phyloP scores from a whole-genome alignment of 805 yeast species.

The Candida stauntonica region DNA sequence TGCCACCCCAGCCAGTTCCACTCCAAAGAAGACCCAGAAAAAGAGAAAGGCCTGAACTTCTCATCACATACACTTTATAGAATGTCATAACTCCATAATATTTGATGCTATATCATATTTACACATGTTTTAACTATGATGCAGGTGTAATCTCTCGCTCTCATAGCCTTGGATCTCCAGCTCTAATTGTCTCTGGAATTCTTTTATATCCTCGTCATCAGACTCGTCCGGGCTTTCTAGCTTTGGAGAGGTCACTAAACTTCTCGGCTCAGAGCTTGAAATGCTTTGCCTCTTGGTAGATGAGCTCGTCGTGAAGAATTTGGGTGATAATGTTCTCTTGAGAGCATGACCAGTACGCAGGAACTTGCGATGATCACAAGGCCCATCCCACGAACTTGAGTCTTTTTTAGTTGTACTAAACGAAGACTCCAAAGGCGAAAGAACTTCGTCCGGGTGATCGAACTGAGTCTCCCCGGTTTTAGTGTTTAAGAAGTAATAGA shows the following conservation, averaged over 20 bases:
- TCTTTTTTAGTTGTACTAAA: not conserved
- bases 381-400: too few species aligned
- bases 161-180: constrained; percentile 24
- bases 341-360: constrained; percentile 8
- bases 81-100: too few species aligned
- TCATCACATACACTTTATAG: too few species aligned
- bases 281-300: not conserved
- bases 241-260: too few species aligned
- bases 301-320: constrained; percentile 2
- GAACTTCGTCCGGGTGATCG: constrained; percentile 38
- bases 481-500: constrained; percentile 31
- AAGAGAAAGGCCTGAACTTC: constrained; percentile 13
- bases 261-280: not conserved
- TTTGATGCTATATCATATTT: too few species aligned
- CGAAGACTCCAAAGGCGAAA: constrained; percentile 20
- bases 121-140: too few species aligned
- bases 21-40: constrained; percentile 2
- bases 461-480: constrained; percentile 30
- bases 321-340: constrained; percentile 24
- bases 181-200: constrained; percentile 21
- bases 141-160: constrained; percentile 14
- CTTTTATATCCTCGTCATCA: constrained; percentile 22
- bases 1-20: not conserved
- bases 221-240: not conserved
- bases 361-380: constrained; percentile 8